Evolutionary conservation across 257 asterid species (phyloP), one percentile per base, ranked within the genome.

Genomic region (Prunella vulgaris): DNA sequence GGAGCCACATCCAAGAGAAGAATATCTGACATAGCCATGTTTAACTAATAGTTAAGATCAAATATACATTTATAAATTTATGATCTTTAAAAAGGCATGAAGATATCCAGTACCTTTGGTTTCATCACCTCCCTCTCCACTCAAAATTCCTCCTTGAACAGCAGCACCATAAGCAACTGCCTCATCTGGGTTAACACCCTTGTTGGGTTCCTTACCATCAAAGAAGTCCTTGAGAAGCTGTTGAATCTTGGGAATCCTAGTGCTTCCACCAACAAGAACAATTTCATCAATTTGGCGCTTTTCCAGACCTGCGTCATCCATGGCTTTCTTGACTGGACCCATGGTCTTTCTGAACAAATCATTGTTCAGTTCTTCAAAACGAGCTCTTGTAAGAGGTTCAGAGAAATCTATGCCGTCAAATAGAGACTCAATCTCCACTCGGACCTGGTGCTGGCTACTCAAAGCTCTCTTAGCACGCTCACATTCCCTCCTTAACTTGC

Each of bases 101-200:
- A 53, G 7, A 73, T 32, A 40, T 53, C 0, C 7, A 60, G 64
- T 81, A 93, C 96, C 97, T 87, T 90, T 90, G 56, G 95, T 91
- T 78, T 93, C 97, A 33, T 90, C 97, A 63, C 97, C 99, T 32
- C 97, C 99, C 81, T 90, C 99, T 10, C 99, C 97, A 18, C 99
- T 87, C 77, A 93, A 77, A 69, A 90, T 88, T 32, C 97, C 96
- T 48, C 96, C 99, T 80, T 90, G 97, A 4, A 93, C 96, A 56
- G 99, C 96, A 79, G 99, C 99, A 69, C 99, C 99, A 81, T 54
- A 88, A 71, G 99, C 97, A 72, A 93, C 97, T 2, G 99, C 97
- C 81, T 93, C 99, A 38, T 93, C 99, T 0, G 99, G 97, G 84
- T 90, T 93, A 57, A 93, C 97, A 80, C 99, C 99, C 78, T 90